Evolutionary conservation across 2,329 filamentous ascomycete species (phyloP), one percentile per base, ranked within the genome.

Genomic region (Ophiostoma montium): DNA sequence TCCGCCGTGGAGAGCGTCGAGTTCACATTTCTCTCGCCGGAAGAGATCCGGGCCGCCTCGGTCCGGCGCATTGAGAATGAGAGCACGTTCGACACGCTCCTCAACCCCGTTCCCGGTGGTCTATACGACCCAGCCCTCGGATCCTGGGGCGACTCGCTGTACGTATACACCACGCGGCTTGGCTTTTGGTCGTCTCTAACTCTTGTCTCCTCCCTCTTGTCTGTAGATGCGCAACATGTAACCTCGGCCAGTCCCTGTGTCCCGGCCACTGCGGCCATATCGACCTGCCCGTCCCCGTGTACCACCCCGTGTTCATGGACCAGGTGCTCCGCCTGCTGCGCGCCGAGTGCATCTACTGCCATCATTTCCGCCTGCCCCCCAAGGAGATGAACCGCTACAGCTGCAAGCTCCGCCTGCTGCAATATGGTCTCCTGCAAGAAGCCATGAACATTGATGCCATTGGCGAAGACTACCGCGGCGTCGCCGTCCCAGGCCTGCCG

Each of bases 241-340:
- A 90, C 57, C 75, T 94, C 56, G 84, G 82, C 60, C 82, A 81
- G 53, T 76, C 80, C 61, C 78, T 78, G 58, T 98, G 94, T 63
- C 87, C 90, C 7, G 94, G 94, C 50, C 94, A 98, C 69, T 78
- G 84, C 52, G 94, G 92, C 48, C 92, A 98, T 62, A 94, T 98
- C 63, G 87, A 95, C 59, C 80, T 98, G 12, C 89, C 92, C 13
- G 83, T 89, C 12, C 86, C 86, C 43, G 86, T 95, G 47, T 98
- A 96, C 63, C 90, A 98, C 65, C 86, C 90, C n/a, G 84, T 88
- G 2, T 96, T 95, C 61, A 84, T 98, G 72, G 89, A 95, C 62
- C 89, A 95, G 63, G 76, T 89, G 47, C 77, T 94, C 55, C 82
- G 86, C 41, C 72, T 98, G 42, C 74, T 98, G 18, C 81, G 88